Evolutionary conservation across 176 grass and related monocot genomes (phyloP).

Genomic region (Pontederia crassipes): DNA sequence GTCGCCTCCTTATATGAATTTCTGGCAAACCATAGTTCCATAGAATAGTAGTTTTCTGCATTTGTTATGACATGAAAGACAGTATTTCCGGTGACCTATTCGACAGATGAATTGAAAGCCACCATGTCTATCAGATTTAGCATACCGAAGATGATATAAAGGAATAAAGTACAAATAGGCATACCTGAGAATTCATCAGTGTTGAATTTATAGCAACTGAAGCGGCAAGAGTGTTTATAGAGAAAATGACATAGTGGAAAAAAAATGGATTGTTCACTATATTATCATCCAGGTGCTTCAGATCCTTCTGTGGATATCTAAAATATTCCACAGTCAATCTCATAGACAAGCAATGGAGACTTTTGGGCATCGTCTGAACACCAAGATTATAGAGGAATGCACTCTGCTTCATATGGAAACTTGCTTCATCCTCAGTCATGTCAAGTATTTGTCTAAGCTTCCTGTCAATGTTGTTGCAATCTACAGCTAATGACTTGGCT

Average conservation of each 20-base stretch:
- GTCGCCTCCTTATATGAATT: conserved; percentile 56
- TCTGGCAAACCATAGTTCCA: conserved; percentile 87
- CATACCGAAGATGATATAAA: background rate
- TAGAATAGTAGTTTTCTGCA: conserved; percentile 81
- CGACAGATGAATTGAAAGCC: conserved; percentile 12
- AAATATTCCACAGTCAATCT: conserved; percentile 94
- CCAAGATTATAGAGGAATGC: conserved; percentile 90
- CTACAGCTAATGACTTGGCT: conserved; percentile 59
- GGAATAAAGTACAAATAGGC: background rate
- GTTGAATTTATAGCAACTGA: conserved; percentile 91
- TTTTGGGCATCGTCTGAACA: conserved; percentile 98
- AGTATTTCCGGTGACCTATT: conserved; percentile 61
- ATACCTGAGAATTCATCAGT: conserved; percentile 75
- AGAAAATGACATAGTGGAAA: conserved; percentile 83
- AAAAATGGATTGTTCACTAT: conserved; percentile 49
- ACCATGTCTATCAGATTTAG: conserved; percentile 4
- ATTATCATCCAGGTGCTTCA: conserved; percentile 32
- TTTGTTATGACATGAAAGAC: conserved; percentile 82
- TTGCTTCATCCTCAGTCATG: conserved; percentile 83
- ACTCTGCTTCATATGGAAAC: conserved; percentile 95
- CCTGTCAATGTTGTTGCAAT: conserved; percentile 85
- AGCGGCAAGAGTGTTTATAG: conserved; percentile 74
- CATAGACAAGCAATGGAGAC: conserved; percentile 89
- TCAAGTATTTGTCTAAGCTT: conserved; percentile 88
- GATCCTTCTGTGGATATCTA: conserved; percentile 43